Evolutionary conservation across 2,329 filamentous ascomycete species (phyloP).

Genomic region (Hymenoscyphus linearis): DNA sequence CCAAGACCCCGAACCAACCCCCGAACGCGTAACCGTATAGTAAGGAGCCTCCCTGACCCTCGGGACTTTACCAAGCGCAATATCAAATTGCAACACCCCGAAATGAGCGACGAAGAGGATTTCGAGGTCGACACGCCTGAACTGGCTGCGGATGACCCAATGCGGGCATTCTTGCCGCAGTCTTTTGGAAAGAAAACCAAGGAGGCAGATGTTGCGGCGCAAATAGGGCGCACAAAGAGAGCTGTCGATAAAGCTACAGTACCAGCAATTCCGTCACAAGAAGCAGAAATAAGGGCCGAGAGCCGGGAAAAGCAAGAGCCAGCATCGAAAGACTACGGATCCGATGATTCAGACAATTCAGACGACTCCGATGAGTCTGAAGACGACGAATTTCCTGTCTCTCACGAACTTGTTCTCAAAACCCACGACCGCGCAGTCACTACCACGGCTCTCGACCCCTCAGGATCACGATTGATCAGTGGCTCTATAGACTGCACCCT

Average conservation of each 20-base stretch:
- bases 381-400: slow-evolving; percentile 84
- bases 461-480: slow-evolving; percentile 80
- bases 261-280: slow-evolving; percentile 19
- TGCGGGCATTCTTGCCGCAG: slow-evolving; percentile 72
- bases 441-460: slow-evolving; percentile 74
- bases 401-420: slow-evolving; percentile 88
- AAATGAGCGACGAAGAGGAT: slow-evolving; percentile 58
- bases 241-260: slow-evolving; percentile 33
- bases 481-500: slow-evolving; percentile 86
- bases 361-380: slow-evolving; percentile 58
- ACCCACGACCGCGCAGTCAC: slow-evolving; percentile 88
- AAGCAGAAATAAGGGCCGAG: slow-evolving; percentile 27
- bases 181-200: slow-evolving; percentile 80
- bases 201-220: slow-evolving; percentile 67
- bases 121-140: slow-evolving; percentile 50
- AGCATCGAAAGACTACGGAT: slow-evolving; percentile 34
- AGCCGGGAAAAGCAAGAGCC: slow-evolving; percentile 28
- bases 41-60: background rate
- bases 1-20: background rate
- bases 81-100: slow-evolving; percentile 3
- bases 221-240: slow-evolving; percentile 75
- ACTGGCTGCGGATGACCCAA: slow-evolving; percentile 58
- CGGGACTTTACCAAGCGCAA: background rate
- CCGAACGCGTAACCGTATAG: background rate
- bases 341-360: slow-evolving; percentile 43